These are phyloP conservation scores for Beauveria asiatica DNA, from an alignment of 2,329 filamentous ascomycete species.

Conservation along the genomic window DNA sequence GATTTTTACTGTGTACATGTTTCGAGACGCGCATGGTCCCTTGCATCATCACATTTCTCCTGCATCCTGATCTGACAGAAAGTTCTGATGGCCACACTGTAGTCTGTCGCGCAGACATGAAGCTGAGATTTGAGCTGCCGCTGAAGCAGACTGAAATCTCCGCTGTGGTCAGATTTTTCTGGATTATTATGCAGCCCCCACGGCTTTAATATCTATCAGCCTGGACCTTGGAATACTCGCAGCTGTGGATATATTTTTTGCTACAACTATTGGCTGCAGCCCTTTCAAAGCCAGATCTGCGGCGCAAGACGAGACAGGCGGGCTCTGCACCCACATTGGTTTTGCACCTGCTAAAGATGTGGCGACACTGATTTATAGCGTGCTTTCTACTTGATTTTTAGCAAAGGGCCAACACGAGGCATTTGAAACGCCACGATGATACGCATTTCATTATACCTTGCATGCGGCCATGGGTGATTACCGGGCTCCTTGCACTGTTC, in stretches of 20 bases:
- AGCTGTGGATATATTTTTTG: neutral
- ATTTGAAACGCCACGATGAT: neutral
- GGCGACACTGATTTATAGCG: neutral
- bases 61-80: neutral
- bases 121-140: neutral
- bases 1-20: neutral
- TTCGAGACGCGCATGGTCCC: neutral
- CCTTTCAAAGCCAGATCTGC: neutral
- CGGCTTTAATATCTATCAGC: neutral
- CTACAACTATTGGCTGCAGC: neutral
- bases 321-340: neutral
- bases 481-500: neutral
- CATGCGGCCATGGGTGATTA: neutral
- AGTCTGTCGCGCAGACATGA: neutral
- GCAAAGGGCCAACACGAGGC: neutral
- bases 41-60: neutral
- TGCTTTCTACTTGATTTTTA: neutral
- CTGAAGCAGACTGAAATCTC: neutral
- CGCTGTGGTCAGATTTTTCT: neutral
- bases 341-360: neutral
- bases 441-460: neutral
- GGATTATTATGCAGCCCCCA: neutral
- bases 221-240: neutral
- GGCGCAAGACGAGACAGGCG: neutral
- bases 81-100: neutral